Evolutionary conservation across 169 alveolate species (phyloP).

Genomic region (Cryptosporidium viatorum): DNA sequence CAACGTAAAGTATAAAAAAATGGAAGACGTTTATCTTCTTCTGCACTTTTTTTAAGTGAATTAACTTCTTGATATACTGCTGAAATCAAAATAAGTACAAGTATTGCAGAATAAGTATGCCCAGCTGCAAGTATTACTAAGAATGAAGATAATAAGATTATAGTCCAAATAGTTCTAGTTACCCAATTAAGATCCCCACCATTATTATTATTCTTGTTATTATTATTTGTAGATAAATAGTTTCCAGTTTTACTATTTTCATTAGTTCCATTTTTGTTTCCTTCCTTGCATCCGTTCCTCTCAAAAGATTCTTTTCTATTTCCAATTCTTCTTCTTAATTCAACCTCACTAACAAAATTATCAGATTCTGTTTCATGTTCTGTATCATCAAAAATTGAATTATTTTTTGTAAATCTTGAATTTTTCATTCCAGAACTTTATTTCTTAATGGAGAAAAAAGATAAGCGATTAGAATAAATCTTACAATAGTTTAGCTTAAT

Average conservation of each 20-base stretch:
- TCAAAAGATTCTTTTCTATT: background rate
- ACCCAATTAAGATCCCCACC: slow-evolving; percentile 39
- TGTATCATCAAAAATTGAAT: slow-evolving; percentile 59
- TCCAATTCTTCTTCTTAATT: slow-evolving; percentile 12
- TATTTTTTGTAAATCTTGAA: slow-evolving; percentile 5
- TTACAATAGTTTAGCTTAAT: background rate
- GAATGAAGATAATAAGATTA: slow-evolving; percentile 82
- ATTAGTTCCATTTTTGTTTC: background rate
- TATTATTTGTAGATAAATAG: background rate
- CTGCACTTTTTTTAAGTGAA: slow-evolving; percentile 83
- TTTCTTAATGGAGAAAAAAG: background rate
- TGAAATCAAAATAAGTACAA: slow-evolving; percentile 82
- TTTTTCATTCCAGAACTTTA: background rate
- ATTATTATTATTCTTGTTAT: background rate
- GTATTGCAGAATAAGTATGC: slow-evolving; percentile 88
- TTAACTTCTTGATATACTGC: slow-evolving; percentile 82
- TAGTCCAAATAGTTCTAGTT: slow-evolving; percentile 84
- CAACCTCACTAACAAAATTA: slow-evolving; percentile 5
- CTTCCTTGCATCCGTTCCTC: background rate
- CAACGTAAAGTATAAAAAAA: slow-evolving; percentile 82
- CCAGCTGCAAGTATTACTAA: slow-evolving; percentile 88
- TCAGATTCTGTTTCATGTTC: slow-evolving; percentile 73
- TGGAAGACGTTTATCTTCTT: slow-evolving; percentile 82
- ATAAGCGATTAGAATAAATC: background rate
- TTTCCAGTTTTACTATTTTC: background rate